Percentiles rank a stretch among this genome's conserved stretches.
These are phyloP conservation scores for Atractiella rhizophila DNA, from an alignment of 768 basidiomycete genomes.

Conservation along the genomic window DNA sequence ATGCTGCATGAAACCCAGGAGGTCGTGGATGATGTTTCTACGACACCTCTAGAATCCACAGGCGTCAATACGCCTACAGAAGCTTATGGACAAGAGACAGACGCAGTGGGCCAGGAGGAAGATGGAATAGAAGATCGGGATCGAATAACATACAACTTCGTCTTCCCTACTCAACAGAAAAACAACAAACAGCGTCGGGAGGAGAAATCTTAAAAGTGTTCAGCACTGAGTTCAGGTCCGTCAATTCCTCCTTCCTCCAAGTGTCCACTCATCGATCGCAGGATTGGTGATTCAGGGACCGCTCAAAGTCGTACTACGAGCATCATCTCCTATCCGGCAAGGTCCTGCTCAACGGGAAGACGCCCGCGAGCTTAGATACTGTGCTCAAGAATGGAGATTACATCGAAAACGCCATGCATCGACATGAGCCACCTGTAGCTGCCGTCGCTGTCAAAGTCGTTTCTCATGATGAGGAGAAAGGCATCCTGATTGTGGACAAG, in stretches of 20 bases:
- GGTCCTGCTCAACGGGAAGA: slow-evolving; percentile 76
- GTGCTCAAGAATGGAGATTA: slow-evolving; percentile 57
- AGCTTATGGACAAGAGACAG: too few relatives aligned
- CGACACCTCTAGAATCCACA: too few relatives aligned
- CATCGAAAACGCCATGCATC: slow-evolving; percentile 14
- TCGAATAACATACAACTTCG: too few relatives aligned
- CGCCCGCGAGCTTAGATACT: slow-evolving; percentile 52
- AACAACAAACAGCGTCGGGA: too few relatives aligned
- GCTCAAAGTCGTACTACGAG: background rate
- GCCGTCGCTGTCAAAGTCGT: slow-evolving; percentile 56
- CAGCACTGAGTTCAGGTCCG: slow-evolving; percentile 3
- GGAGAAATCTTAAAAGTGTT: slow-evolving; percentile 5
- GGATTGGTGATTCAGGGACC: slow-evolving; percentile 3
- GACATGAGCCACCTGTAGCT: slow-evolving; percentile 86
- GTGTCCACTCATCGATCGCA: background rate
- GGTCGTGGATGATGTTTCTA: too few relatives aligned
- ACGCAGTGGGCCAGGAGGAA: too few relatives aligned
- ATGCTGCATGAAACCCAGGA: too few relatives aligned
- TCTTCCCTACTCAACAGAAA: too few relatives aligned
- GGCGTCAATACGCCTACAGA: too few relatives aligned
- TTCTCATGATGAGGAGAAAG: slow-evolving; percentile 45
- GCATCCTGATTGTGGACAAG: slow-evolving; percentile 83
- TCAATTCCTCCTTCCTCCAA: background rate
- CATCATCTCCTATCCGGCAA: slow-evolving; percentile 30
- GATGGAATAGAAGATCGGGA: too few relatives aligned